These are phyloP conservation scores for Neofusicoccum umdonicola DNA, from an alignment of 2,329 filamentous ascomycete genomes.

Conservation along the genomic window DNA sequence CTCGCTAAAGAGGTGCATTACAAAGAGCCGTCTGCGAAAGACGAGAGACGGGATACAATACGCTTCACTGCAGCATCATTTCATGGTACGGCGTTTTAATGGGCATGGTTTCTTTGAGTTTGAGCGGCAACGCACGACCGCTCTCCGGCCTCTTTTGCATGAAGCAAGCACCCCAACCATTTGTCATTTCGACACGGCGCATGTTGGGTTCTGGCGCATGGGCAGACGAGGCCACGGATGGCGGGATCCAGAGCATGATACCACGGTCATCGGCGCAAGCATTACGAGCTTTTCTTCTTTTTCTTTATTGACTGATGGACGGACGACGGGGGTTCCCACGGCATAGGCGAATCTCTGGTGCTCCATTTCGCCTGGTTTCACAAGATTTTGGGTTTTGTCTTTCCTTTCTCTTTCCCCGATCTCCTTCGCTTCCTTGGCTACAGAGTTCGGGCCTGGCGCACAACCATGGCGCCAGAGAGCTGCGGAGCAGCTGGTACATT, in stretches of 20 bases:
- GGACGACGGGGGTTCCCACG: background rate
- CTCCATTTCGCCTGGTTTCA: background rate
- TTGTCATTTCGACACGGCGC: constrained; percentile 13
- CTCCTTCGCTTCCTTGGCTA: background rate
- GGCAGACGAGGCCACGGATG: constrained; percentile 10
- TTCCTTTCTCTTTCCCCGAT: background rate
- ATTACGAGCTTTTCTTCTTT: constrained; percentile 3
- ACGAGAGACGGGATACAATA: background rate
- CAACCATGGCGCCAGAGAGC: background rate
- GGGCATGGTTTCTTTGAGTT: constrained; percentile 8
- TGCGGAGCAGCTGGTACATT: background rate
- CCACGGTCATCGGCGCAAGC: constrained; percentile 17
- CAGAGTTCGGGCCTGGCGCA: background rate
- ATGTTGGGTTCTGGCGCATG: constrained; percentile 15
- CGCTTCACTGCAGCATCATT: constrained; percentile 2
- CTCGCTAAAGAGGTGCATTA: background rate
- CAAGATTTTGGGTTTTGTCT: background rate
- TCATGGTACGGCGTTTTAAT: constrained; percentile 14
- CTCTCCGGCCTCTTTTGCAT: constrained; percentile 11
- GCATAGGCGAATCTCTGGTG: background rate
- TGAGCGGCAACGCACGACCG: constrained; percentile 5
- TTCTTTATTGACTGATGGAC: background rate
- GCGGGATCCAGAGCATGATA: constrained; percentile 16
- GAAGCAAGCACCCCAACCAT: constrained; percentile 14
- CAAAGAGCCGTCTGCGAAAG: too few species aligned